Conservation (phyloP, 768 basidiomycete species). For the Tephrocybe sp. region DNA sequence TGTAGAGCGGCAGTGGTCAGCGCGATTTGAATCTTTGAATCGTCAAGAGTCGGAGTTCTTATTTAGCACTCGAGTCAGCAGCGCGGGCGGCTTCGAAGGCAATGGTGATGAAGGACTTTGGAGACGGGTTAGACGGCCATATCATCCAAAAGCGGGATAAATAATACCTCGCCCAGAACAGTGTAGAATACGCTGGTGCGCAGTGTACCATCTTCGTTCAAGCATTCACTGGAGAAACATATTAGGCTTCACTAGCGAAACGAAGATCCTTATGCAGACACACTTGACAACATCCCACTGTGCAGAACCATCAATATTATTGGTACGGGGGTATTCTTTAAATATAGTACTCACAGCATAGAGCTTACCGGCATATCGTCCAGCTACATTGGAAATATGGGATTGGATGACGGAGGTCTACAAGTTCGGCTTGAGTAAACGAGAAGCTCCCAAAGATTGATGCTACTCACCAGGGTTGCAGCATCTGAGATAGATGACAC, state of each 20-base stretch:
- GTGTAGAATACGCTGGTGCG: conserved; percentile 47
- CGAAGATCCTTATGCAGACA: not conserved
- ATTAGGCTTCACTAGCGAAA: not conserved
- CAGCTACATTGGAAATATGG: conserved; percentile 45
- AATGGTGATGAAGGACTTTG: conserved; percentile 45
- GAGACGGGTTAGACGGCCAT: not conserved
- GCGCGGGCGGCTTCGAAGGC: conserved; percentile 51
- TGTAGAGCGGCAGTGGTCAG: conserved; percentile 23
- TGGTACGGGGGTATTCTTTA: not conserved
- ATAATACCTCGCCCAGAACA: conserved; percentile 41
- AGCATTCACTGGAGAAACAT: conserved; percentile 36
- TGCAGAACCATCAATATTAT: not conserved
- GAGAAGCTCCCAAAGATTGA: not conserved
- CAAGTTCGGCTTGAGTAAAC: not conserved
- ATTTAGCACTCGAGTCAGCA: conserved; percentile 50
- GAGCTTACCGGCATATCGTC: conserved; percentile 45
- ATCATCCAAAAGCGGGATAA: not conserved
- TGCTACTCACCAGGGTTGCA: conserved; percentile 32
- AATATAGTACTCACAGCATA: conserved; percentile 30
- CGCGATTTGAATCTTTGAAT: not conserved
- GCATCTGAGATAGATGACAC: conserved; percentile 38
- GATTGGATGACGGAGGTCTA: conserved; percentile 45
- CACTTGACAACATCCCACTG: conserved; percentile 48
- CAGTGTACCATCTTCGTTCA: conserved; percentile 52
- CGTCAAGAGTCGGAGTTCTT: conserved; percentile 2